Percentiles rank a stretch among this genome's conserved stretches.
Conservation (phyloP, 2,329 filamentous ascomycete species). For the Aspergillus sp. region DNA sequence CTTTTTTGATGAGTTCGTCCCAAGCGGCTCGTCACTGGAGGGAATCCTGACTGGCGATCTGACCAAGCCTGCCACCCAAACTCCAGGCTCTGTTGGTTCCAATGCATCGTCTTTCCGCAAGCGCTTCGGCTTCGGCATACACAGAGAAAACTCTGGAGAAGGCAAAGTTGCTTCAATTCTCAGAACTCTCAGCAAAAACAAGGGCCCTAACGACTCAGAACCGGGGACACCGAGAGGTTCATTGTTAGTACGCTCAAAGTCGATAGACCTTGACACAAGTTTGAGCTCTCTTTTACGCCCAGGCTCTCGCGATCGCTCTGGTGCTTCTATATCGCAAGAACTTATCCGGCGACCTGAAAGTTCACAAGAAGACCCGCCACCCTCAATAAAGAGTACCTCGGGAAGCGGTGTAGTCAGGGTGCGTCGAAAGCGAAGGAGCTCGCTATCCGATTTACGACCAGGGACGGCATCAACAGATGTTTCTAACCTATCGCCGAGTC, state of each 20-base stretch:
- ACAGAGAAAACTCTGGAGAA: constrained; percentile 73
- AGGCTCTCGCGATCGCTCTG: constrained; percentile 56
- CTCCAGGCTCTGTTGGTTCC: constrained; percentile 75
- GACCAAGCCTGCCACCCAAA: constrained; percentile 59
- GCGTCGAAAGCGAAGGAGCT: constrained; percentile 83
- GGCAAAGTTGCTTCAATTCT: constrained; percentile 76
- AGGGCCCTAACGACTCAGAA: constrained; percentile 63
- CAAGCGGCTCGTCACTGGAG: constrained; percentile 45
- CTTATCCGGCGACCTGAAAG: constrained; percentile 45
- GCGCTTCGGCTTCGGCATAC: constrained; percentile 78
- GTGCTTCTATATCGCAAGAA: constrained; percentile 50
- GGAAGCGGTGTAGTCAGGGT: constrained; percentile 41
- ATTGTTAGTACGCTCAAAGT: constrained; percentile 67
- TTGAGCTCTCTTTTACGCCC: constrained; percentile 51
- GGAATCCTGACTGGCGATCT: constrained; percentile 53
- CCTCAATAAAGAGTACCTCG: constrained; percentile 54
- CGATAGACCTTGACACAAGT: constrained; percentile 67
- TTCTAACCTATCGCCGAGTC: constrained; percentile 33
- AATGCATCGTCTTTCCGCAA: constrained; percentile 83
- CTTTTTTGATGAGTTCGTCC: constrained; percentile 71
- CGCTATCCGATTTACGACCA: constrained; percentile 78
- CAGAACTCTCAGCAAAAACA: constrained; percentile 83
- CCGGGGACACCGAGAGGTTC: constrained; percentile 67
- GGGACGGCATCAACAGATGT: constrained; percentile 62
- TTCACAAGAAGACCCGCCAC: constrained; percentile 48